Percentiles rank a stretch among this genome's conserved stretches.
phyloP scores from a whole-genome alignment of 148 eudicot genomes.

The Rhododendron simsii region DNA sequence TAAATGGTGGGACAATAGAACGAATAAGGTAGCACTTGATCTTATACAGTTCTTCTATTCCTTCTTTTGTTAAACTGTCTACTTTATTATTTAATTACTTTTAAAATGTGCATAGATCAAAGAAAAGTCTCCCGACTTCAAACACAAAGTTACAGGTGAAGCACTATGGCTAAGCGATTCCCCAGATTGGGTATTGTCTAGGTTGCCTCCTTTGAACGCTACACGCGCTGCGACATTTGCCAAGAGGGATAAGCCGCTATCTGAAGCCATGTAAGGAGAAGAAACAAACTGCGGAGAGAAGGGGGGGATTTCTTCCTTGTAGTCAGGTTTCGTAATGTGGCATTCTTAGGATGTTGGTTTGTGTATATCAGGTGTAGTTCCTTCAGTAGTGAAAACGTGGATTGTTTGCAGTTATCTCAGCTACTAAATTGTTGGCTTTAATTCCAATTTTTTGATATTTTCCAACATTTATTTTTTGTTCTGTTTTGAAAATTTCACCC shows the following conservation, averaged over 20 bases:
- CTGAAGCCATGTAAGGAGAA: neutral
- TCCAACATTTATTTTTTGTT: neutral
- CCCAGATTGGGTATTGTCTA: conserved; percentile 34
- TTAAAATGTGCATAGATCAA: conserved; percentile 12
- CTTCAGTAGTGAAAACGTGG: neutral
- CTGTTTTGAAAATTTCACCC: neutral
- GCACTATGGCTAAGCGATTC: conserved; percentile 35
- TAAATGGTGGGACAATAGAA: conserved; percentile 57
- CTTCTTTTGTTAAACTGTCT: neutral
- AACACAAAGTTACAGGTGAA: conserved; percentile 36
- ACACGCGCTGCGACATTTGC: neutral
- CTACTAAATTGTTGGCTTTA: neutral
- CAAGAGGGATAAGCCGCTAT: neutral
- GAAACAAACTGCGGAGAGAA: neutral
- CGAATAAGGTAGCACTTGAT: conserved; percentile 20
- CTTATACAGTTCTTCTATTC: neutral
- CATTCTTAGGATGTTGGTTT: neutral
- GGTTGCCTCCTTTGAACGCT: conserved; percentile 34
- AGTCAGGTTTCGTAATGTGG: neutral
- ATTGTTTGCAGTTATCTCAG: neutral
- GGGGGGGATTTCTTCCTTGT: neutral
- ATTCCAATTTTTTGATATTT: neutral
- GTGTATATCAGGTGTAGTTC: neutral
- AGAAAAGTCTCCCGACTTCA: conserved; percentile 38
- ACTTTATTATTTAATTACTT: neutral